A percentile compares a stretch with the other conserved stretches of the same genome.
Conservation (phyloP, 1,284 basidiomycete species). For the Macrocystidia cucumis region DNA sequence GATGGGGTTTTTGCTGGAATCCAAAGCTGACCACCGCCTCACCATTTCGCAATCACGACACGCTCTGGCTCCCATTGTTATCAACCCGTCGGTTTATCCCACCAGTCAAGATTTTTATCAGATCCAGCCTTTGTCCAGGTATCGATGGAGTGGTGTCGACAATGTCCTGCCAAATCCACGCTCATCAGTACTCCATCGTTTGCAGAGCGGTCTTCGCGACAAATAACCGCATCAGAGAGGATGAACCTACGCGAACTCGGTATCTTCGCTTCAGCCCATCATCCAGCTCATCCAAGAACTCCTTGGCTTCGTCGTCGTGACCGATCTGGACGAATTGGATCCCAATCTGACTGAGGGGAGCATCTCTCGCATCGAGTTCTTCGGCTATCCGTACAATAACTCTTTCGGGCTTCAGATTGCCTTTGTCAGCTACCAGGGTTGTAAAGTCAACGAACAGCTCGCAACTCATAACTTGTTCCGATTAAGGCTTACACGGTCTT, state of each 20-base stretch:
- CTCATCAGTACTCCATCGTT: conserved; percentile 2
- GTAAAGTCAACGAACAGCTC: conserved; percentile 1
- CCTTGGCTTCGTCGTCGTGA: conserved; percentile 32
- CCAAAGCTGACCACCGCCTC: too few relatives aligned
- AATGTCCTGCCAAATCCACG: conserved; percentile 26
- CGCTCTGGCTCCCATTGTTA: too few relatives aligned
- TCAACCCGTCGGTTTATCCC: too few relatives aligned
- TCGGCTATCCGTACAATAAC: conserved; percentile 41
- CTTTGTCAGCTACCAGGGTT: conserved; percentile 38
- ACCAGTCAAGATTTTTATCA: too few relatives aligned
- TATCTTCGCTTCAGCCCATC: conserved; percentile 29
- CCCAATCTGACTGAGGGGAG: conserved; percentile 30
- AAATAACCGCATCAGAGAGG: too few relatives aligned
- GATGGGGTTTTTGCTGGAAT: too few relatives aligned
- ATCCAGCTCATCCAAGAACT: conserved; percentile 36
- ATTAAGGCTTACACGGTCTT: conserved; percentile 29
- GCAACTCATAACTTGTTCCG: not conserved
- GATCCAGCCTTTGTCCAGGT: too few relatives aligned
- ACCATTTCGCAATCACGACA: too few relatives aligned
- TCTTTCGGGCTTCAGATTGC: conserved; percentile 29
- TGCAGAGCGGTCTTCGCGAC: too few relatives aligned
- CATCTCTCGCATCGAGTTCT: conserved; percentile 32
- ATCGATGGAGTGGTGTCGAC: conserved; percentile 37
- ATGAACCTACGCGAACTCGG: conserved; percentile 27
- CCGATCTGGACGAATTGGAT: conserved; percentile 51